These are phyloP conservation scores for Neofusicoccum parvum DNA, from an alignment of 2,329 filamentous ascomycete genomes.

Conservation along the genomic window DNA sequence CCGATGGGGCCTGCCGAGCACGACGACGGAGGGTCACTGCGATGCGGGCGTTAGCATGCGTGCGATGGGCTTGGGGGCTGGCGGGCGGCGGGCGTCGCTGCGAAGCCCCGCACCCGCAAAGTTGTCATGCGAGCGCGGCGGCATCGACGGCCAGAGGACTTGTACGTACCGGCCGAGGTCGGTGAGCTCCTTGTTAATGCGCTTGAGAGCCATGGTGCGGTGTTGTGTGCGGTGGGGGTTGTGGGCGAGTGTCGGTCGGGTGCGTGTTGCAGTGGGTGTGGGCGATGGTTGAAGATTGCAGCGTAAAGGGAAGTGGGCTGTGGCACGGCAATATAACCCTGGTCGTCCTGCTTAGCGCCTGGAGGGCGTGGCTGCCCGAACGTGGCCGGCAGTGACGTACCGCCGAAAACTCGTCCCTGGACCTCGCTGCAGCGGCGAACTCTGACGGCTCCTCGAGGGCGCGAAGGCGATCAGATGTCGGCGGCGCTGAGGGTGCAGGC, in stretches of 20 bases:
- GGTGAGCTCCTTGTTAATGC: slow-evolving; percentile 92
- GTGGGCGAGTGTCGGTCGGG: background rate
- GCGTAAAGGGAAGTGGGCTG: slow-evolving; percentile 23
- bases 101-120: slow-evolving; percentile 35
- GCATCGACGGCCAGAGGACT: slow-evolving; percentile 22
- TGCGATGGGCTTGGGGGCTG: slow-evolving; percentile 11
- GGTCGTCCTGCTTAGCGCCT: slow-evolving; percentile 10
- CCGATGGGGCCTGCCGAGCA: slow-evolving; percentile 97
- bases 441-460: background rate
- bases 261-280: slow-evolving; percentile 17
- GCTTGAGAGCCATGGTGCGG: slow-evolving; percentile 77
- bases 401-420: slow-evolving; percentile 1
- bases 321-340: slow-evolving; percentile 23
- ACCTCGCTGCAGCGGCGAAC: background rate
- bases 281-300: slow-evolving; percentile 21
- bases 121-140: slow-evolving; percentile 40
- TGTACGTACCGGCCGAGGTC: slow-evolving; percentile 77
- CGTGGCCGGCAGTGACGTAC: slow-evolving; percentile 21
- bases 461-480: background rate
- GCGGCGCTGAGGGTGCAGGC: background rate
- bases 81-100: slow-evolving; percentile 17
- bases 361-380: slow-evolving; percentile 22
- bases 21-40: slow-evolving; percentile 94
- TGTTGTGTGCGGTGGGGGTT: slow-evolving; percentile 27
- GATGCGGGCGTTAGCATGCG: slow-evolving; percentile 36